Base-by-base conservation (phyloP, 306 rosid genomes). In the Quercus variabilis region DNA sequence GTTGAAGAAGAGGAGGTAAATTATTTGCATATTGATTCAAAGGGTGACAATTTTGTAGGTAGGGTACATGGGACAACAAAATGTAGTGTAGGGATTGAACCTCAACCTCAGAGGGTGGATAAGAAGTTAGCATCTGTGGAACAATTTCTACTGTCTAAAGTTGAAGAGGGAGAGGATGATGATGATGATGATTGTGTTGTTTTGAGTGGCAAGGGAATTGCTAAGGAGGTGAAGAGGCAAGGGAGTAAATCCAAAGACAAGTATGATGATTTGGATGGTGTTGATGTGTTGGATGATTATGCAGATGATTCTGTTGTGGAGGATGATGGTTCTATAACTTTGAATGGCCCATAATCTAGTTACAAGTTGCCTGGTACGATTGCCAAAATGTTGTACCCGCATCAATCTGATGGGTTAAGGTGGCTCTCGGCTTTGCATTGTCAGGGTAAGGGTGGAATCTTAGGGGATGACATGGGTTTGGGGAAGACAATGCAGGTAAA, bases 401-500 rank as follows among this genome's bases (percentile, higher is more conserved):
- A 94, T 86, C 98, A 94, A 80, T 86, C 93, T 54, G 93, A 94
- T 12, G 98, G 98, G 30, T 76, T 94, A 78, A 85, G 81, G 73
- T 94, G 98, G 98, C 91, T 92, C 15, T 94, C 97, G 97, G 87
- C 96, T 81, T 86, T 94, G 86, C 97, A 92, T 83, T 90, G 89
- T 76, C 89, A 76, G 79, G 92, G 94, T 14, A 94, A 94, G 85
- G 97, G 98, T 76, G 98, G 98, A 80, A 89, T 94, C 64, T 87
- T 94, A 84, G 98, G 98, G 17, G 98, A 94, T 87, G 98, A 94
- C 81, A 94, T 92, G 98, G 98, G 98, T 57, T 74, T 94, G 84
- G 98, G 98, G 6, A 94, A 94, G 87, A 94, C 98, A n/a, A 94
- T 92, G 98, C 98, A 94, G 94, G 98, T 92, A 91, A 75, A 55